Evolutionary conservation across 1,284 basidiomycete genomes (phyloP).

Genomic region (Sanghuangporus sanghuang): DNA sequence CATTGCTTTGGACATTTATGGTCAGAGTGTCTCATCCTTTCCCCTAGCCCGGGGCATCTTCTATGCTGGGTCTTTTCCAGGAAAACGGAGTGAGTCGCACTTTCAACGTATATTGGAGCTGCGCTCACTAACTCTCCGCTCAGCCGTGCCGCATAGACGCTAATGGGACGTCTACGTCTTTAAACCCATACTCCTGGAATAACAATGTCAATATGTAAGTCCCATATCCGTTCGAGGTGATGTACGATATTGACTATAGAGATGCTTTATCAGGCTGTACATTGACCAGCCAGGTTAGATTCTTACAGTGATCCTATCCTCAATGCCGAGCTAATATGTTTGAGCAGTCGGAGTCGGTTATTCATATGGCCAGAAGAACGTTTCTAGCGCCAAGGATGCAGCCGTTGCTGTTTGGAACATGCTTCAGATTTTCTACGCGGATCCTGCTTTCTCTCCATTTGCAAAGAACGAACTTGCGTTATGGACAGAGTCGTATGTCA

Average conservation of each 20-base stretch:
- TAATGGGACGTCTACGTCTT: constrained; percentile 43
- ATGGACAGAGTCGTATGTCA: constrained; percentile 53
- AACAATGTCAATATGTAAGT: constrained; percentile 49
- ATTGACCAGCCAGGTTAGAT: constrained; percentile 65
- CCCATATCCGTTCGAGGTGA: not conserved
- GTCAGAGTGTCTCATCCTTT: not conserved
- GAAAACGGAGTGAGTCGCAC: constrained; percentile 39
- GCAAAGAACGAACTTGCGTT: constrained; percentile 47
- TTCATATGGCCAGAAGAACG: constrained; percentile 46
- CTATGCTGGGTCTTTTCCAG: constrained; percentile 65
- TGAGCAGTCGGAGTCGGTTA: constrained; percentile 48
- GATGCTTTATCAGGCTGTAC: constrained; percentile 31
- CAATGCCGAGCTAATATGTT: too few relatives aligned
- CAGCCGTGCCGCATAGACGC: constrained; percentile 57
- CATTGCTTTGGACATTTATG: not conserved
- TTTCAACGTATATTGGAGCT: not conserved
- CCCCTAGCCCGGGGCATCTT: constrained; percentile 54
- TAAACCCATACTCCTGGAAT: constrained; percentile 64
- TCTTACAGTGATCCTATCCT: too few relatives aligned
- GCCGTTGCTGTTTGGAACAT: constrained; percentile 58
- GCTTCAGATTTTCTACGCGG: constrained; percentile 62
- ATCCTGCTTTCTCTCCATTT: constrained; percentile 51
- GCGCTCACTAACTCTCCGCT: not conserved
- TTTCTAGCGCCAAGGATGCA: constrained; percentile 48
- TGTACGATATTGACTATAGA: not conserved